Conservation (phyloP, 2,329 filamentous ascomycete species). For the Fusarium metavorans region DNA sequence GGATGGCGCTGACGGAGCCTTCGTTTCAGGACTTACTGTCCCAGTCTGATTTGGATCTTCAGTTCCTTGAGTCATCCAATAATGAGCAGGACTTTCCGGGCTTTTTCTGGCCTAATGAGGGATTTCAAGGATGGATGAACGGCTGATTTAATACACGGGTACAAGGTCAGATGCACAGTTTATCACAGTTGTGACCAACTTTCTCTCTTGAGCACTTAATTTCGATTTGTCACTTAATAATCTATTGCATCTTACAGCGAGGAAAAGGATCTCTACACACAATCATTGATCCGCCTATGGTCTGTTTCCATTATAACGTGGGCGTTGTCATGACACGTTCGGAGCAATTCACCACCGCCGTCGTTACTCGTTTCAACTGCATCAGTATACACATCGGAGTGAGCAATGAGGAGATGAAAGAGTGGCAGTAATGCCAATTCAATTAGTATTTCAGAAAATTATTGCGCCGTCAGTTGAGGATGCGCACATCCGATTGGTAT, state of each 20-base stretch:
- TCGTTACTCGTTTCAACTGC: neutral
- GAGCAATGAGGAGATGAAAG: accelerated
- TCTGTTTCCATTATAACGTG: neutral
- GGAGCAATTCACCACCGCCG: neutral
- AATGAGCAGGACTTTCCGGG: neutral
- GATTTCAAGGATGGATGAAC: neutral
- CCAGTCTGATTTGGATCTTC: neutral
- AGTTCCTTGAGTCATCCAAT: neutral
- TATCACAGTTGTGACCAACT: neutral
- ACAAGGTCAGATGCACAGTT: neutral
- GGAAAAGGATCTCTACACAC: neutral
- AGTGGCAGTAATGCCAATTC: accelerated
- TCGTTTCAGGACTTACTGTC: neutral
- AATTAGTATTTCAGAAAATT: neutral
- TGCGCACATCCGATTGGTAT: neutral
- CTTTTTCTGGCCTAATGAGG: neutral
- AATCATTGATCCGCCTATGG: neutral
- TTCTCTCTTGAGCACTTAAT: neutral
- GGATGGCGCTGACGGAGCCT: neutral
- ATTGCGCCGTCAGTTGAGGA: no score
- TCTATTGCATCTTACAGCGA: neutral
- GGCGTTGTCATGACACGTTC: neutral
- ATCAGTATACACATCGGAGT: accelerated
- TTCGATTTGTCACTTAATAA: neutral
- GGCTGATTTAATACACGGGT: neutral